These are phyloP conservation scores for Termitomyces sp. DNA, from an alignment of 768 basidiomycete species.

Conservation along the genomic window DNA sequence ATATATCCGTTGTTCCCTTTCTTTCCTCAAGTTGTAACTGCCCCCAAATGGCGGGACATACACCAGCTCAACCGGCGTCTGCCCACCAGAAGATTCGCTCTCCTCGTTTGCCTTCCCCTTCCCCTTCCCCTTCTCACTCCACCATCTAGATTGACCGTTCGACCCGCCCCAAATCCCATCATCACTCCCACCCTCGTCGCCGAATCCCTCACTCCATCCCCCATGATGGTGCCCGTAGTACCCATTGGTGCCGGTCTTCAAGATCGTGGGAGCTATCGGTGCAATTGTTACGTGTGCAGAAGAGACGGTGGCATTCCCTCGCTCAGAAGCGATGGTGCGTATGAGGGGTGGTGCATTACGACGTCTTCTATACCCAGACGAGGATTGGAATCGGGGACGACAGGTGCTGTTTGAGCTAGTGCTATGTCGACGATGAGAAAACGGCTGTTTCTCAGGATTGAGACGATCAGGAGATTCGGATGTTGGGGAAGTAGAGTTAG, in stretches of 20 bases:
- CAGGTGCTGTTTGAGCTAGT: conserved; percentile 19
- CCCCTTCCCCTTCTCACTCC: conserved; percentile 11
- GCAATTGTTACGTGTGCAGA: conserved; percentile 37
- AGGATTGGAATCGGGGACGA: conserved; percentile 14
- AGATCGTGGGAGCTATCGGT: conserved; percentile 60
- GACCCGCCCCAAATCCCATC: conserved; percentile 16
- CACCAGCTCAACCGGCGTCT: conserved; percentile 61
- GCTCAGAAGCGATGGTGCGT: conserved; percentile 14
- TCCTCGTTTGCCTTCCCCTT: conserved; percentile 15
- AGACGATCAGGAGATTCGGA: conserved; percentile 14
- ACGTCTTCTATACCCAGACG: conserved; percentile 17
- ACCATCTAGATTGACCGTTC: conserved; percentile 12
- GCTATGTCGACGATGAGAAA: conserved; percentile 13
- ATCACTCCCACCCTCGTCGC: conserved; percentile 37
- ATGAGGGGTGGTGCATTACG: conserved; percentile 21
- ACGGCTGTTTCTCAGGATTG: conserved; percentile 11
- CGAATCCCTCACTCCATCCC: conserved; percentile 42
- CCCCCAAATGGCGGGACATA: conserved; percentile 54
- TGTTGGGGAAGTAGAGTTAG: conserved; percentile 20
- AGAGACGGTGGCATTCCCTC: not conserved
- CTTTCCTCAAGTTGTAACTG: conserved; percentile 25
- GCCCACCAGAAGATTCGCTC: conserved; percentile 27
- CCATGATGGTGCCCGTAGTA: conserved; percentile 32
- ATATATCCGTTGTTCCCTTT: conserved; percentile 13
- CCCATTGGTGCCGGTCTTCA: conserved; percentile 69